Percentiles rank a stretch among this genome's conserved stretches.
These are phyloP conservation scores for Teratosphaeria epicoccoides DNA, from an alignment of 2,329 filamentous ascomycete genomes.

Conservation along the genomic window DNA sequence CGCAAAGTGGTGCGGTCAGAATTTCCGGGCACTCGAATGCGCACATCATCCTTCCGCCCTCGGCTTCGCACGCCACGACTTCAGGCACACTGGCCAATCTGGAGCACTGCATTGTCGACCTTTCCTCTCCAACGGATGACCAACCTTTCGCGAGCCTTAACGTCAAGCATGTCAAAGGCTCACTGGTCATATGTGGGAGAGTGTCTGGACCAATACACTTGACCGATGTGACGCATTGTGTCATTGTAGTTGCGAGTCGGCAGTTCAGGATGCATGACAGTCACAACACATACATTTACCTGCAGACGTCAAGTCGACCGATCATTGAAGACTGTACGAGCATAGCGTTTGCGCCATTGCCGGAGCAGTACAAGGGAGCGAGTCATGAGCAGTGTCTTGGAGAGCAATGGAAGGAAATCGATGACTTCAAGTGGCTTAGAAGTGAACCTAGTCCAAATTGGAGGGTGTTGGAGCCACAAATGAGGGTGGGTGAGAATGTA, in stretches of 20 bases:
- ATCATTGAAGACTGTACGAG: conserved; percentile 83
- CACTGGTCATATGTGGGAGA: conserved; percentile 66
- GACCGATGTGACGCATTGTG: conserved; percentile 59
- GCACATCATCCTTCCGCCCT: conserved; percentile 65
- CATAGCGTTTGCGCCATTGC: conserved; percentile 70
- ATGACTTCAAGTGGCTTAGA: conserved; percentile 98
- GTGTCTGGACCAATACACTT: conserved; percentile 76
- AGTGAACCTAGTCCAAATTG: conserved; percentile 80
- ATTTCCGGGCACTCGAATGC: conserved; percentile 54
- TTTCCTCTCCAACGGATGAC: conserved; percentile 48
- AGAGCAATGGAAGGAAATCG: conserved; percentile 70
- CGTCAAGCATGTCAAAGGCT: conserved; percentile 58
- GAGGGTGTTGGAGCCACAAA: conserved; percentile 54
- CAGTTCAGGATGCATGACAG: conserved; percentile 93
- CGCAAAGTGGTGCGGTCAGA: conserved; percentile 46
- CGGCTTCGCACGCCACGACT: conserved; percentile 59
- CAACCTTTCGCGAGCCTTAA: conserved; percentile 60
- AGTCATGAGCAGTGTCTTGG: conserved; percentile 19
- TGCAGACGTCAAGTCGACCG: conserved; percentile 70
- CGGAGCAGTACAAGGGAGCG: conserved; percentile 42
- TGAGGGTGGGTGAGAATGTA: conserved; percentile 28
- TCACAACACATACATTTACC: conserved; percentile 67
- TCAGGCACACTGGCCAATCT: conserved; percentile 62
- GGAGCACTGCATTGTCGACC: conserved; percentile 63
- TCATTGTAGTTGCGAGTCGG: conserved; percentile 69